Evolutionary conservation across 2,329 filamentous ascomycete species (phyloP).

Genomic region (Bertia moriformis): DNA sequence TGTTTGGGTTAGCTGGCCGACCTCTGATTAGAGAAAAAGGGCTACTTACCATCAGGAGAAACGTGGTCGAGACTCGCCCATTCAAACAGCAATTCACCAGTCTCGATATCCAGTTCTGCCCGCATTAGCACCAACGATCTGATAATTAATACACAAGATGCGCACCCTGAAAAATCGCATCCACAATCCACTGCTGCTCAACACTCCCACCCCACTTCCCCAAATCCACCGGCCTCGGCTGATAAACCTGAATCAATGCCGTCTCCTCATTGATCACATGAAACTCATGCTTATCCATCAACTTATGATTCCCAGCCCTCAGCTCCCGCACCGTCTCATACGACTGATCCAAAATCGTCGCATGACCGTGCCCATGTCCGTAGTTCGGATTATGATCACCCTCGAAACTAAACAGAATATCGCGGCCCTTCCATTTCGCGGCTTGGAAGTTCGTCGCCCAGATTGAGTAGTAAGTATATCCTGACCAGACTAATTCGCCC

Average conservation of each 20-base stretch:
- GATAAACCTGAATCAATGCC: slow-evolving; percentile 35
- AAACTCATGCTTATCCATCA: slow-evolving; percentile 40
- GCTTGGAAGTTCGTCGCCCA: slow-evolving; percentile 39
- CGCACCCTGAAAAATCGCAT: slow-evolving; percentile 35
- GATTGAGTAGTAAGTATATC: slow-evolving; percentile 33
- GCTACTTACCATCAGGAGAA: slow-evolving; percentile 26
- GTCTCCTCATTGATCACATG: slow-evolving; percentile 34
- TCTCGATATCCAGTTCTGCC: slow-evolving; percentile 30
- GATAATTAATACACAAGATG: neutral
- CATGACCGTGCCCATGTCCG: slow-evolving; percentile 37
- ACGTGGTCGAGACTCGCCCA: slow-evolving; percentile 43
- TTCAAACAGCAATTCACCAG: slow-evolving; percentile 39
- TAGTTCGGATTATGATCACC: slow-evolving; percentile 33
- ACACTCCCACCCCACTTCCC: slow-evolving; percentile 25
- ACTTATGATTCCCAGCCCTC: slow-evolving; percentile 30
- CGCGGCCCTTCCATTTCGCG: slow-evolving; percentile 30
- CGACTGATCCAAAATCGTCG: slow-evolving; percentile 33
- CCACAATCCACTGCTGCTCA: slow-evolving; percentile 38
- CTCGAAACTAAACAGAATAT: slow-evolving; percentile 37
- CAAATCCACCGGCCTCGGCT: slow-evolving; percentile 29
- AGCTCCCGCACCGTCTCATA: slow-evolving; percentile 39
- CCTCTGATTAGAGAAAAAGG: slow-evolving; percentile 6
- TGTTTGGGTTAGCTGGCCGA: slow-evolving; percentile 6
- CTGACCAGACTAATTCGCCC: slow-evolving; percentile 41
- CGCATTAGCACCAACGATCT: no score